Evolutionary conservation across 1,139 yeast genomes (phyloP), one percentile per base, ranked within the genome.

Genomic region (Candida labiduridarum): DNA sequence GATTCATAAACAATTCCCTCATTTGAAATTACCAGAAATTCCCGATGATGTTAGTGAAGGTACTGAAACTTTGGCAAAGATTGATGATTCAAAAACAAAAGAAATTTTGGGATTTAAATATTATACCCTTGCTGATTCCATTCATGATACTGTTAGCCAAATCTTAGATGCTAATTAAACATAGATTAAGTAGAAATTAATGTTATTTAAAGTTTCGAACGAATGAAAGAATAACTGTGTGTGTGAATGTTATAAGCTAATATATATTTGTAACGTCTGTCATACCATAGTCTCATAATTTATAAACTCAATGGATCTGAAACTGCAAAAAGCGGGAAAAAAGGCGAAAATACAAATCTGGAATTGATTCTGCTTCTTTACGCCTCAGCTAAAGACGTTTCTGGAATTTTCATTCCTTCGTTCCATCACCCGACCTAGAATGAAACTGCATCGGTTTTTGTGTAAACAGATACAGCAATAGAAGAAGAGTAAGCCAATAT

Each of bases 91-190:
- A 11, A 64, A 62, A 51, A 76, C 82, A 11, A 57, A 54, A 47
- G 53, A 62, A 44, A 58, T 66, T 44, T 62, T 77, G 41, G 80
- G 79, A 0, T 64, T 72, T 44, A 60, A 68, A 15, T 76, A 71
- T 59, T 68, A 64, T 45, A 59, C 66, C 25, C 61, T 79, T 50
- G 72, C 72, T 44, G 55, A 67, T 27, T 62, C 76, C 6, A 66
- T 78, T n/a, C 57, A 58, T 48, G 84, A 79, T 59, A 65, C 82
- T 1, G 73, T 77, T 27, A 51, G 58, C 27, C 84, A 80, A 57
- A 71, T 79, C 44, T 54, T 75, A 18, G 29, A 35, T 6, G 25
- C 27, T 3, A 41, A n/a, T 29, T 27, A 16, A 29, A 25, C 9
- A 11, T 38, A 33, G 25, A 14, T 29, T 16, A 16, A n/a, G 22